Evolutionary conservation across 2,329 filamentous ascomycete genomes (phyloP).

Genomic region (Phaeoacremonium minimum): DNA sequence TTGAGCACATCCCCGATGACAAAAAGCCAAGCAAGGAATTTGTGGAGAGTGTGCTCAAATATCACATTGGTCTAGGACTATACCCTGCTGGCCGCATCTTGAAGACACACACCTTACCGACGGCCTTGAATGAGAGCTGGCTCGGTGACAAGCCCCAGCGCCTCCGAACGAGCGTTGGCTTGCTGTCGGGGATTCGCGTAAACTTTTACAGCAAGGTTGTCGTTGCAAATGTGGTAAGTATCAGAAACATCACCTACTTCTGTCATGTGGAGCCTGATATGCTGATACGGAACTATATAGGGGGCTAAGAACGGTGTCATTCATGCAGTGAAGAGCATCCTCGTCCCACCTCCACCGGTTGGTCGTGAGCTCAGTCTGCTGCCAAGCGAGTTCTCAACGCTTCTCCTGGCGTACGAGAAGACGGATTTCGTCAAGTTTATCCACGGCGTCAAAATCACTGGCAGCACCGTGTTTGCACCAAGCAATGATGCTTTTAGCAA

Average conservation of each 20-base stretch:
- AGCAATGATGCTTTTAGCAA: slow-evolving; percentile 75
- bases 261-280: no score
- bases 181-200: slow-evolving; percentile 58
- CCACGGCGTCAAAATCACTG: slow-evolving; percentile 47
- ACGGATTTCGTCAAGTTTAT: slow-evolving; percentile 64
- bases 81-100: slow-evolving; percentile 66
- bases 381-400: slow-evolving; percentile 72
- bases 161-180: slow-evolving; percentile 61
- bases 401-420: slow-evolving; percentile 69
- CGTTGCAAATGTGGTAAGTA: slow-evolving; percentile 62
- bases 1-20: slow-evolving; percentile 54
- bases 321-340: slow-evolving; percentile 69
- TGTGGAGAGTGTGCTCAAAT: slow-evolving; percentile 64
- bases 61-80: slow-evolving; percentile 68
- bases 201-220: slow-evolving; percentile 76
- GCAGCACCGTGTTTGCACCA: slow-evolving; percentile 77
- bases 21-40: slow-evolving; percentile 66
- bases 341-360: slow-evolving; percentile 70
- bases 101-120: slow-evolving; percentile 69
- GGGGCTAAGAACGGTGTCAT: slow-evolving; percentile 75
- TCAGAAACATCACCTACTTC: no score
- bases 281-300: slow-evolving; percentile 27
- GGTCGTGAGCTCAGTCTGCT: slow-evolving; percentile 56
- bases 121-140: slow-evolving; percentile 51
- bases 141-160: slow-evolving; percentile 68